Evolutionary conservation across 169 alveolate species (phyloP).

Genomic region (Toxoplasma gondii): DNA sequence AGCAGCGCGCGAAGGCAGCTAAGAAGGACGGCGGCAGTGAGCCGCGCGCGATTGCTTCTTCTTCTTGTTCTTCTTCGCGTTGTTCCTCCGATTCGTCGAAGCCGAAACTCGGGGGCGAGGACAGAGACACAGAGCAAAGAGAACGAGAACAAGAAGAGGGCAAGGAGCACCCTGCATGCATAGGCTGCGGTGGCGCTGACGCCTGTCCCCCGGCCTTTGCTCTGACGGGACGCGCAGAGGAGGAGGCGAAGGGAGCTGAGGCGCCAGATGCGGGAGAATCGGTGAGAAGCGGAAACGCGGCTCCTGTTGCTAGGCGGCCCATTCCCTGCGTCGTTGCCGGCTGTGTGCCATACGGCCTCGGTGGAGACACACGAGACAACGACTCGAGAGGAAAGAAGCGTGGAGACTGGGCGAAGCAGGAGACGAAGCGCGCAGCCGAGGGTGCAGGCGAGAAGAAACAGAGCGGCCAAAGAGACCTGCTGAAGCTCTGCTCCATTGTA

Average conservation of each 20-base stretch:
- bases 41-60: constrained; percentile 77
- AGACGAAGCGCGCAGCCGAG: constrained; percentile 79
- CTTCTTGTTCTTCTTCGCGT: constrained; percentile 55
- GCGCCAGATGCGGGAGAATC: background rate
- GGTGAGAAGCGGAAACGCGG: background rate
- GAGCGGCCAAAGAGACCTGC: constrained; percentile 50
- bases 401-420: constrained; percentile 60
- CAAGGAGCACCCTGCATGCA: background rate
- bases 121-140: background rate
- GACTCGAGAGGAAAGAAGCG: background rate
- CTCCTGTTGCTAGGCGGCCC: background rate
- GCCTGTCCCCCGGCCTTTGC: background rate
- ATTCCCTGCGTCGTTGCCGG: constrained; percentile 68
- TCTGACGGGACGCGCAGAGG: background rate
- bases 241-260: background rate
- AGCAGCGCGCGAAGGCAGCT: constrained; percentile 91
- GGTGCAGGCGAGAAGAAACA: background rate
- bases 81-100: background rate
- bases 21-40: constrained; percentile 66
- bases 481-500: constrained; percentile 73
- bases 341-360: constrained; percentile 42
- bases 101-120: background rate
- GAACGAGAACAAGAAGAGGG: background rate
- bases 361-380: background rate
- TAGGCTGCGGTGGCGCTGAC: background rate